These are phyloP conservation scores for Xylariaceae sp. DNA, from an alignment of 2,329 filamentous ascomycete genomes.

Conservation along the genomic window DNA sequence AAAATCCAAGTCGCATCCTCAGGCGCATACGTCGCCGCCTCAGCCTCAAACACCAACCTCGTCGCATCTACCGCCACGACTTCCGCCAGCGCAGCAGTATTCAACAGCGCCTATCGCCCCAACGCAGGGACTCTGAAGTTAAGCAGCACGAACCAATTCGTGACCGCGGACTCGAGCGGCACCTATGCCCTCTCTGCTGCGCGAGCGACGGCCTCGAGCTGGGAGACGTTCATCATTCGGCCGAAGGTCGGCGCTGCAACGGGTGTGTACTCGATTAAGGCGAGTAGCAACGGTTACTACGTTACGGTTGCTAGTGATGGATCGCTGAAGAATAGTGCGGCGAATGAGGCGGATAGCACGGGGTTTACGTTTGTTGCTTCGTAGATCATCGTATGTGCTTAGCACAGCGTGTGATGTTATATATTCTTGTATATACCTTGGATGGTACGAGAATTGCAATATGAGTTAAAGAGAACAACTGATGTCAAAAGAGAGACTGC, in stretches of 20 bases:
- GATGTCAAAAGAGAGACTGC: no score
- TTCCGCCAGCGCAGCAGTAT: not conserved
- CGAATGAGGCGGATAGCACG: not conserved
- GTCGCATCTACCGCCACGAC: not conserved
- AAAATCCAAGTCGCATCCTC: constrained; percentile 6
- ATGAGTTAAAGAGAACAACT: no score
- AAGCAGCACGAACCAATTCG: constrained; percentile 2
- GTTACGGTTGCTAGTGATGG: constrained; percentile 3
- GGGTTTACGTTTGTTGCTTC: constrained; percentile 4
- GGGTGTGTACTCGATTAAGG: constrained; percentile 7
- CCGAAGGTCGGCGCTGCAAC: constrained; percentile 1
- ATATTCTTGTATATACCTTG: no score
- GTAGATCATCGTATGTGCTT: no score
- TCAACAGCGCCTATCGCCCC: constrained; percentile 5
- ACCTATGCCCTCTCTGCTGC: constrained; percentile 1
- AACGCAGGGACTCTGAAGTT: constrained; percentile 4
- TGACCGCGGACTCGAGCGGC: constrained; percentile 5
- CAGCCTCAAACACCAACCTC: constrained; percentile 3
- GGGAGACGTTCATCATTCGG: constrained; percentile 7
- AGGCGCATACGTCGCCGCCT: constrained; percentile 1
- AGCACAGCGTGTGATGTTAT: no score
- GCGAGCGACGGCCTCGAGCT: constrained; percentile 3
- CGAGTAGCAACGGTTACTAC: constrained; percentile 3
- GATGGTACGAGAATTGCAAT: no score
- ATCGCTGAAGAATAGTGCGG: constrained; percentile 4